Evolutionary conservation across 768 basidiomycete species (phyloP).

Genomic region (Lactarius psammicola): DNA sequence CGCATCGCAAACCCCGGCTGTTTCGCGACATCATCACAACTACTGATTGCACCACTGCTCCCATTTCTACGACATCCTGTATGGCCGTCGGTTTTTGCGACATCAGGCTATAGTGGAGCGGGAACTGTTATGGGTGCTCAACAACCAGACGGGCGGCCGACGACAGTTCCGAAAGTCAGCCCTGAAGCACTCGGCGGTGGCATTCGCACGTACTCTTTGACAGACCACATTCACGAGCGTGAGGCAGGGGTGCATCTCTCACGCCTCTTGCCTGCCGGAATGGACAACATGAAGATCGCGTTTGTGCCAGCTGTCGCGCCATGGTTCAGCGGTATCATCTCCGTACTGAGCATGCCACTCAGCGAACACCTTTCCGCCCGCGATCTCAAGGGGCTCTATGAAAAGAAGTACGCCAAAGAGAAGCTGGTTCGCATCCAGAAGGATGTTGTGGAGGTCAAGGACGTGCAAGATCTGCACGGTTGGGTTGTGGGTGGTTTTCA

Average conservation of each 20-base stretch:
- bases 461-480: constrained; percentile 81
- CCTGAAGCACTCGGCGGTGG: constrained; percentile 73
- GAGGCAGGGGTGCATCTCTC: constrained; percentile 88
- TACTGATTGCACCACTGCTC: constrained; percentile 88
- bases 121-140: constrained; percentile 74
- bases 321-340: constrained; percentile 97
- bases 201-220: constrained; percentile 83
- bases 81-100: constrained; percentile 83
- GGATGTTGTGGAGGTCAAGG: constrained; percentile 68
- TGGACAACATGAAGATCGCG: constrained; percentile 54
- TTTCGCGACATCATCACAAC: constrained; percentile 90
- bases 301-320: constrained; percentile 87
- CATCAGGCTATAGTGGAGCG: constrained; percentile 94
- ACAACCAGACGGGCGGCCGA: constrained; percentile 65
- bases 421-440: constrained; percentile 65
- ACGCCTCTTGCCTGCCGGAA: constrained; percentile 44
- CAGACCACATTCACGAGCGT: constrained; percentile 98
- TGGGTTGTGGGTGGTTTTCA: constrained; percentile 94
- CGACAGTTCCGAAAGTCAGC: constrained; percentile 78
- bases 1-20: constrained; percentile 97
- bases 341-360: constrained; percentile 81
- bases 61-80: constrained; percentile 57
- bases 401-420: constrained; percentile 74
- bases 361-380: constrained; percentile 61
- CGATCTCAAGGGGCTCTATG: constrained; percentile 72